Evolutionary conservation across 192 early-diverging fungal species (phyloP).

Genomic region (Ambispora gerdemannii): DNA sequence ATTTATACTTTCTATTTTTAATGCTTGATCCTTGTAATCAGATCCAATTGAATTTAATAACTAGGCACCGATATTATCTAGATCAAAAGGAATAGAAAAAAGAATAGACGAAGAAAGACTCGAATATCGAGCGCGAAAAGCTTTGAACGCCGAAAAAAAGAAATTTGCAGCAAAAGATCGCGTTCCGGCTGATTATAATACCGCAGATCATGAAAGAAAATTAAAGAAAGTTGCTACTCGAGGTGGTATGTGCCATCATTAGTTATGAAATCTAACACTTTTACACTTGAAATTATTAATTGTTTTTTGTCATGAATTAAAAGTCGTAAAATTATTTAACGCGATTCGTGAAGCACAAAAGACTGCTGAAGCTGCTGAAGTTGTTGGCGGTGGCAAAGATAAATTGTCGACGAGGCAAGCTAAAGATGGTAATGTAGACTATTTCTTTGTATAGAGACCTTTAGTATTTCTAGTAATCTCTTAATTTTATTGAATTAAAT

Average conservation of each 20-base stretch:
- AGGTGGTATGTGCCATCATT: slow-evolving; percentile 59
- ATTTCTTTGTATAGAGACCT: not conserved
- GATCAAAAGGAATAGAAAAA: slow-evolving; percentile 76
- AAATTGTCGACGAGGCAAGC: slow-evolving; percentile 49
- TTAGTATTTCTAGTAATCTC: not conserved
- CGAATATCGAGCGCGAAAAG: slow-evolving; percentile 78
- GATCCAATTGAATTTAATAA: too few species aligned
- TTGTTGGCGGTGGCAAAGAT: slow-evolving; percentile 50
- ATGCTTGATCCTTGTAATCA: too few species aligned
- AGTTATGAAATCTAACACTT: slow-evolving; percentile 10
- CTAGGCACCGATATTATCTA: slow-evolving; percentile 74
- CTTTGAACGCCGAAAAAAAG: slow-evolving; percentile 71
- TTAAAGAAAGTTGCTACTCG: slow-evolving; percentile 86
- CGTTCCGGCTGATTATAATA: slow-evolving; percentile 69
- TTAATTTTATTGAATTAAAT: not conserved
- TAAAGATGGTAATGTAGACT: slow-evolving; percentile 31
- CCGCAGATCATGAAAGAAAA: slow-evolving; percentile 84
- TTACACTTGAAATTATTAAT: slow-evolving; percentile 24
- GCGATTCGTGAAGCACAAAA: slow-evolving; percentile 88
- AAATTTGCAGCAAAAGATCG: slow-evolving; percentile 61
- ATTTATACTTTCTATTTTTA: not conserved
- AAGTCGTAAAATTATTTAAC: slow-evolving; percentile 93
- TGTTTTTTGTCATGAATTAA: not conserved
- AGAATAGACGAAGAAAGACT: slow-evolving; percentile 80
- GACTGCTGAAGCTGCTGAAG: slow-evolving; percentile 60